These are phyloP conservation scores for Panus rudis DNA, from an alignment of 768 basidiomycete genomes.

Conservation along the genomic window DNA sequence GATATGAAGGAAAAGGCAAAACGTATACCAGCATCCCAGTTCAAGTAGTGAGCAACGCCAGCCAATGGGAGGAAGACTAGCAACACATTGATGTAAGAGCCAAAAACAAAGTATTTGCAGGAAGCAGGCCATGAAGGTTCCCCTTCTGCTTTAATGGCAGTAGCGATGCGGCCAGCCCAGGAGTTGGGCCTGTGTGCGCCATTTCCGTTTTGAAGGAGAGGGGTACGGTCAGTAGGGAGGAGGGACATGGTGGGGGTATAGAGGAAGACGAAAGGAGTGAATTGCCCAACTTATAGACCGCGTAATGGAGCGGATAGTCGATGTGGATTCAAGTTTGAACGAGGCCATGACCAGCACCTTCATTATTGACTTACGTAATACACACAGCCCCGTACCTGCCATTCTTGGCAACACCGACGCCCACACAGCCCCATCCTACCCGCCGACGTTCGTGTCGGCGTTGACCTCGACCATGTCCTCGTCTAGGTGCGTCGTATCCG, in stretches of 20 bases:
- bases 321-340: constrained; percentile 5
- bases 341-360: not conserved
- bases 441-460: constrained; percentile 43
- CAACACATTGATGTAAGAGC: constrained; percentile 67
- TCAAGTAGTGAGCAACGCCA: constrained; percentile 50
- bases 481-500: constrained; percentile 47
- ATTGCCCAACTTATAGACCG: not conserved
- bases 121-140: constrained; percentile 58
- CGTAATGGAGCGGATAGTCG: constrained; percentile 3
- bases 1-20: constrained; percentile 75
- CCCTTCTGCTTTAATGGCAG: constrained; percentile 47
- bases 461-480: constrained; percentile 36
- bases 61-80: constrained; percentile 77
- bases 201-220: constrained; percentile 42
- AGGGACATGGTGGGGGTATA: constrained; percentile 24
- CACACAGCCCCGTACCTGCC: not conserved
- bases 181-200: constrained; percentile 19
- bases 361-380: not conserved
- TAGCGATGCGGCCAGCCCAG: constrained; percentile 28
- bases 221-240: constrained; percentile 35
- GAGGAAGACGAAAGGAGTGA: constrained; percentile 3
- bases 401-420: too few species aligned
- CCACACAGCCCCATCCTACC: constrained; percentile 3
- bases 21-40: constrained; percentile 73
- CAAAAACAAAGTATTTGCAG: constrained; percentile 52